Evolutionary conservation across 306 rosid species (phyloP), one percentile per base, ranked within the genome.

Genomic region (Gynostemma pentaphyllum): DNA sequence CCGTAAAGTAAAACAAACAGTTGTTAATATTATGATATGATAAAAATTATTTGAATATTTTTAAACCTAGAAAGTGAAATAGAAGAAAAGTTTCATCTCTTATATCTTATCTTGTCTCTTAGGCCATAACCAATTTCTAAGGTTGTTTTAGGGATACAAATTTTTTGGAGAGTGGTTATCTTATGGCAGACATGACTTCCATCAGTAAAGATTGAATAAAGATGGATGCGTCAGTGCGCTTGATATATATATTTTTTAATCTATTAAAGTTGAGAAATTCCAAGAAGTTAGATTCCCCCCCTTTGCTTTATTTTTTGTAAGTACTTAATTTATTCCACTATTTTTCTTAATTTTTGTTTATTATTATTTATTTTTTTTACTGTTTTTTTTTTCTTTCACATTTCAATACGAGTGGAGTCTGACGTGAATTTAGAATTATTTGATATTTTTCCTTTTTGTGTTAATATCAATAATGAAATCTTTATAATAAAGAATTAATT

Each of bases 321-420:
- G 44, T 56, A 18, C 63, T 56, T 18, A n/a, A n/a, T 56, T 56
- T 34, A 34, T 56, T 19, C 44, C 45, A 14, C 7, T 32, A 10
- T 16, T 56, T n/a, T n/a, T n/a, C n/a, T n/a, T n/a, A n/a, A n/a
- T n/a, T n/a, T n/a, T n/a, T n/a, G n/a, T n/a, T n/a, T n/a, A n/a
- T n/a, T n/a, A n/a, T n/a, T n/a, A n/a, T n/a, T n/a, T n/a, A n/a
- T n/a, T n/a, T n/a, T n/a, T n/a, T n/a, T n/a, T n/a, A n/a, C n/a
- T n/a, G 11, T 56, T 56, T 56, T n/a, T 9, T 56, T 32, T 34
- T 18, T 54, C 22, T 28, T 54, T 53, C 7, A 29, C n/a, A n/a
- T n/a, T n/a, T n/a, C n/a, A 54, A 16, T 34, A 56, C 34, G 4
- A 56, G 63, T 56, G 63, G 62, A 15, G 18, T 55, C 62, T 55